Evolutionary conservation across 2,329 filamentous ascomycete species (phyloP).

Genomic region (Xylaria sp.): DNA sequence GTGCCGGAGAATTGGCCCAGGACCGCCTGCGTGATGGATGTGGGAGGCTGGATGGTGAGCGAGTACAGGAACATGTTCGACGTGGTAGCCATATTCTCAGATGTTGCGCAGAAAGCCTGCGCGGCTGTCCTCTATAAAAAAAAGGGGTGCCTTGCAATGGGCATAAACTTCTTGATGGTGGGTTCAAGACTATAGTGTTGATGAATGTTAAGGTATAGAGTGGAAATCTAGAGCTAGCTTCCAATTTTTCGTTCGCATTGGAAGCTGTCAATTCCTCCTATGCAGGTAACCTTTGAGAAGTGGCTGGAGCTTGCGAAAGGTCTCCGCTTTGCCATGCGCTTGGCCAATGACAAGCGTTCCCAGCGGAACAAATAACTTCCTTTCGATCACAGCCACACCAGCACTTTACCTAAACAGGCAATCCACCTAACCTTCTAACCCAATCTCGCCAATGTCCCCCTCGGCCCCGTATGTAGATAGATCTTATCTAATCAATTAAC

Average conservation of each 20-base stretch:
- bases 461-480: no score
- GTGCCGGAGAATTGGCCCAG: constrained; percentile 95
- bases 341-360: constrained; percentile 9
- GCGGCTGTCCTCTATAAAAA: constrained; percentile 43
- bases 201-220: constrained; percentile 2
- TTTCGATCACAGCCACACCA: constrained; percentile 15
- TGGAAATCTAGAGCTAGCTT: constrained; percentile 39
- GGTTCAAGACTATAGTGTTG: constrained; percentile 7
- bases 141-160: constrained; percentile 28
- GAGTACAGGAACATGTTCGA: constrained; percentile 99
- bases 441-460: no score
- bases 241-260: constrained; percentile 40
- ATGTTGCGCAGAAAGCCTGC: constrained; percentile 50
- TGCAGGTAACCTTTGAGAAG: constrained; percentile 5
- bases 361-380: no score
- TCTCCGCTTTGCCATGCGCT: neutral
- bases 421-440: no score
- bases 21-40: constrained; percentile 88
- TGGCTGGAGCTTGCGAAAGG: constrained; percentile 30
- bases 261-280: neutral
- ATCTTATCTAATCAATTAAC: no score
- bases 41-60: constrained; percentile 92
- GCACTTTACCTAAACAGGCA: neutral
- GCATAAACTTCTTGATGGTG: constrained; percentile 3
- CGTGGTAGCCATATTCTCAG: constrained; percentile 85